Evolutionary conservation across 106 monocot genomes (phyloP).

Genomic region (Posidonia australis): DNA sequence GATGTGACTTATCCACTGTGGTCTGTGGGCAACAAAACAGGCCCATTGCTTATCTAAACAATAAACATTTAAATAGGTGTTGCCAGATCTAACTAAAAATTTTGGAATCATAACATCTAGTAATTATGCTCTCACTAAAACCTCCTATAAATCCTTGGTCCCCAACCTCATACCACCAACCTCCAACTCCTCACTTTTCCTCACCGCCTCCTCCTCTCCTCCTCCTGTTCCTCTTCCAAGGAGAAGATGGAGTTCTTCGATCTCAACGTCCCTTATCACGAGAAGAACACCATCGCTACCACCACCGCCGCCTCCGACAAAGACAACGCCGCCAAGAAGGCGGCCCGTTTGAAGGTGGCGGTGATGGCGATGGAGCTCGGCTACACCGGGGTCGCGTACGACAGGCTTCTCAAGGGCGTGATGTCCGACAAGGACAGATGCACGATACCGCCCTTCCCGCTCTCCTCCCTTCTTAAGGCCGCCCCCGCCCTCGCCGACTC

Average conservation of each 20-base stretch:
- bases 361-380: conserved; percentile 66
- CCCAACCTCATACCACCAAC: too few relatives aligned
- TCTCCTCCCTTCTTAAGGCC: conserved; percentile 36
- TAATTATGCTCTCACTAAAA: too few relatives aligned
- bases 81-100: too few relatives aligned
- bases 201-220: too few relatives aligned
- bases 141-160: too few relatives aligned
- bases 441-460: conserved; percentile 33
- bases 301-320: neutral
- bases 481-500: conserved; percentile 35
- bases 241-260: conserved; percentile 72
- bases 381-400: conserved; percentile 69
- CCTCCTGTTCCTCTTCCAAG: too few relatives aligned
- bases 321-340: conserved; percentile 10
- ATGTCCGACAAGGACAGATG: conserved; percentile 56
- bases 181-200: too few relatives aligned
- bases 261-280: conserved; percentile 55
- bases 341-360: conserved; percentile 27
- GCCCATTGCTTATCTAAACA: too few relatives aligned
- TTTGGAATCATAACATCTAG: too few relatives aligned
- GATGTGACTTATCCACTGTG: too few relatives aligned
- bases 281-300: conserved; percentile 5
- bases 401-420: conserved; percentile 49
- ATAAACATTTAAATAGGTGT: too few relatives aligned
- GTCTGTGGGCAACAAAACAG: too few relatives aligned